Evolutionary conservation across 495 filamentous ascomycete species (phyloP), one percentile per base, ranked within the genome.

Genomic region (Hypoxylon lenormandii): DNA sequence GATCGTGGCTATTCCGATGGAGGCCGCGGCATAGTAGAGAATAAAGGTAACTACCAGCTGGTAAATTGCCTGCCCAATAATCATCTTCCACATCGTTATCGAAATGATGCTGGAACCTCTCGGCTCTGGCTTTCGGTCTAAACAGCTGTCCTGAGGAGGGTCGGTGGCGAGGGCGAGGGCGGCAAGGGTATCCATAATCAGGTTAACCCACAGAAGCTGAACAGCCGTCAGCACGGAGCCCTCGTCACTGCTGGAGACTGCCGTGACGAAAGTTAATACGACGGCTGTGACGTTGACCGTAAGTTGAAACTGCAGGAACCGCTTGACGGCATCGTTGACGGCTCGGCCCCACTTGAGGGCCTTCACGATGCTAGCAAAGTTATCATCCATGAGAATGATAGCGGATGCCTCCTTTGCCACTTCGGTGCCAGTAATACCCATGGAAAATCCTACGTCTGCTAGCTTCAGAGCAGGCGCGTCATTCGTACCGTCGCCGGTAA

Each of bases 21-120:
- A 62, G 19, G 78, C 68, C 2, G 88, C 88, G 11, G 84, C 91
- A 67, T 92, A 96, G 79, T 92, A 91, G 23, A 96, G 83, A 63
- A 92, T 79, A 67, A 95, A 90, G 0, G 91, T 95, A 45, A 93
- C 83, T 19, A 81, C 82, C 3, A 96, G 85, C 74, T 96, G 92
- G 74, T 92, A 96, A 33, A 94, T 80, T 4, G 92, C 89, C 72
- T 96, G 91, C 19, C 92, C 92, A 30, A 94, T 82, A 60, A 96
- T 95, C 92, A 96, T 96, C 79, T 96, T 96, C 92, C 92, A 96
- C 92, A 96, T 96, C 28, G 88, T 93, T 21, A 89, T 78, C 3
- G 91, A 92, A 73, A 96, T 90, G 18, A 96, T 86, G 4, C 88
- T 85, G 33, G 91, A 86, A 12, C 84, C 86, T 76, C 91, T 93